Evolutionary conservation across 805 yeast genomes (phyloP), one percentile per base, ranked within the genome.

Genomic region (Yarrowia divulgata): DNA sequence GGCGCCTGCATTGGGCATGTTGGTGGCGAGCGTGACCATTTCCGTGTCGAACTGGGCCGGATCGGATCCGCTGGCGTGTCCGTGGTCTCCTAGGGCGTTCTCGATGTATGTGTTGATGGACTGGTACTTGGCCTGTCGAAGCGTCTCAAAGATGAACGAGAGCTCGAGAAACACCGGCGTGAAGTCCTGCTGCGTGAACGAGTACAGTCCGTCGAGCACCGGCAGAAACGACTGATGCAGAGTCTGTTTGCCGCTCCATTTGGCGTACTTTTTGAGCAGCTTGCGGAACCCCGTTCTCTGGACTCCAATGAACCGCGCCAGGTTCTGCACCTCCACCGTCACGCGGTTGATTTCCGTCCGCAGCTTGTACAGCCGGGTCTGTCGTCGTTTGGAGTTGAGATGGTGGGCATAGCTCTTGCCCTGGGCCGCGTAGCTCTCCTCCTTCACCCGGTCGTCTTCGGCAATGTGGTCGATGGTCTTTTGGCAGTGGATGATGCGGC

Each of bases 251-350:
- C 74, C 62, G 32, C 73, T 71, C 76, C 84, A 83, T 70, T 84
- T 83, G 46, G 81, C 79, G 74, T 81, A 89, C 76, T 91, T 91
- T 79, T 91, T 91, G 74, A 91, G 81, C 63, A 91, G 83, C 78
- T 91, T 91, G 71, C 88, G 82, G 62, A 90, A 81, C 5, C 82
- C 96, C 2, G 91, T 87, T 74, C 88, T 87, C 75, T 91, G 97
- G 8, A 90, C 83, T 29, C 88, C 79, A 16, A 90, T 85, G 75
- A 89, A 91, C 71, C 91, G 82, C n/a, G 90, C 83, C 58, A 91
- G 79, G 71, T 88, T 85, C 73, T 88, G 90, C 35, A 90, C 79
- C 57, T 86, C 88, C 18, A 74, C 79, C 69, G 83, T 84, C 54
- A 82, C 83, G 71, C 72, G 79, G 62, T 74, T 81, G 75, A 79